Evolutionary conservation across 1,284 basidiomycete genomes (phyloP), one percentile per base, ranked within the genome.

Genomic region (Vanrija pseudolonga): DNA sequence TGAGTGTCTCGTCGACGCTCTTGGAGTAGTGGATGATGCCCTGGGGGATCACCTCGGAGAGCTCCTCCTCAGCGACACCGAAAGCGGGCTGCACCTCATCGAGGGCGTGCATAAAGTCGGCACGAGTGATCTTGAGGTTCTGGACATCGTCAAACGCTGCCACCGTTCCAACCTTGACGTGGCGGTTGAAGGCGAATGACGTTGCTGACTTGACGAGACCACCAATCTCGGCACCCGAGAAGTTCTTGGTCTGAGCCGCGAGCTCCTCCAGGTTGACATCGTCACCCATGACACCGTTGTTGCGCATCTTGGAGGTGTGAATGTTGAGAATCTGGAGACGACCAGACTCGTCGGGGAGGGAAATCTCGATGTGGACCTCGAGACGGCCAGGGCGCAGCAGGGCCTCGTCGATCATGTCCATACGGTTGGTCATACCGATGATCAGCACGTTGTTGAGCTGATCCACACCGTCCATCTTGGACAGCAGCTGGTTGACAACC

Each of bases 401-500:
- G 6, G 95, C 96, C 72, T 98, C 96, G 70, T 99, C 96, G 67
- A 99, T 98, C 94, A 98, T 95, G 81, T 99, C 96, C 50, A 88
- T 80, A 60, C 96, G 87, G 77, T 99, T 98, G 50, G 96, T 99
- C 96, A 98, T 98, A 69, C 96, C 96, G 65, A 99, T 99, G 65
- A 99, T 89, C 63, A 99, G 88, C 57, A 99, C 96, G 76, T 99
- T 99, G 81, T 99, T 98, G 48, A 99, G 82, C 79, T 94, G 90
- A 73, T 99, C 96, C 6, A 99, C 96, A 81, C 96, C 96, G 67
- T 99, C 96, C 90, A 99, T 95, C 90, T 99, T 99, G 36, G 95
- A 95, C 20, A 99, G 82, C 50, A 99, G 83, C 79, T 98, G 96
- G 78, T 99, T 99, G 72, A 99, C 96, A 17, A 98, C 90, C 38